phyloP scores from a whole-genome alignment of 805 yeast genomes.

The Candida gorgasii region DNA sequence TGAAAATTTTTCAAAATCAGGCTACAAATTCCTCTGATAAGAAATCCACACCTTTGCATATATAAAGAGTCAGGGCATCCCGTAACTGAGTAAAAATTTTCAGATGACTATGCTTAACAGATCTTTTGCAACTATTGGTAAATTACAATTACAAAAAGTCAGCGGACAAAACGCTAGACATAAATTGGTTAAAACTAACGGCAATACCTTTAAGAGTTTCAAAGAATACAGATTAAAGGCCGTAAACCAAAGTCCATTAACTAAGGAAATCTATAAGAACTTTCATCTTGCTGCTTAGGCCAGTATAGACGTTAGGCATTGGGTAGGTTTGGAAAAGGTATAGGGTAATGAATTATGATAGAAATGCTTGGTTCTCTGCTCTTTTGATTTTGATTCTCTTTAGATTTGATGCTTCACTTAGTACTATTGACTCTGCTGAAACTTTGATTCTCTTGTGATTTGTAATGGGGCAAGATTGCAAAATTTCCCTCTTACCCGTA shows the following conservation, averaged over 20 bases:
- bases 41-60: background rate
- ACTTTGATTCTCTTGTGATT: too few relatives aligned
- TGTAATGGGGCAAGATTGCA: too few relatives aligned
- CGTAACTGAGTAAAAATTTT: background rate
- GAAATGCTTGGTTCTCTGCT: too few relatives aligned
- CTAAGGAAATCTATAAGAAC: constrained; percentile 14
- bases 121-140: constrained; percentile 9
- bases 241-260: constrained; percentile 41
- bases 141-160: constrained; percentile 6
- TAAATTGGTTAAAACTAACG: constrained; percentile 40
- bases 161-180: background rate
- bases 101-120: constrained; percentile 1
- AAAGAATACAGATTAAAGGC: constrained; percentile 47
- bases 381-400: too few relatives aligned
- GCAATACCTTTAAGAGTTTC: constrained; percentile 42
- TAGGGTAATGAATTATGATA: too few relatives aligned
- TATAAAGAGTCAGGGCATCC: background rate
- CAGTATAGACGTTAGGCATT: background rate
- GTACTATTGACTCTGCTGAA: too few relatives aligned
- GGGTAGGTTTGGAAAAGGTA: background rate
- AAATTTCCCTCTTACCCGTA: too few relatives aligned
- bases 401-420: too few relatives aligned
- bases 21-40: background rate
- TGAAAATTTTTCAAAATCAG: constrained; percentile 4
- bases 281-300: constrained; percentile 1